Base-by-base conservation (phyloP, 2,329 filamentous ascomycete genomes). In the Cercospora sp. region DNA sequence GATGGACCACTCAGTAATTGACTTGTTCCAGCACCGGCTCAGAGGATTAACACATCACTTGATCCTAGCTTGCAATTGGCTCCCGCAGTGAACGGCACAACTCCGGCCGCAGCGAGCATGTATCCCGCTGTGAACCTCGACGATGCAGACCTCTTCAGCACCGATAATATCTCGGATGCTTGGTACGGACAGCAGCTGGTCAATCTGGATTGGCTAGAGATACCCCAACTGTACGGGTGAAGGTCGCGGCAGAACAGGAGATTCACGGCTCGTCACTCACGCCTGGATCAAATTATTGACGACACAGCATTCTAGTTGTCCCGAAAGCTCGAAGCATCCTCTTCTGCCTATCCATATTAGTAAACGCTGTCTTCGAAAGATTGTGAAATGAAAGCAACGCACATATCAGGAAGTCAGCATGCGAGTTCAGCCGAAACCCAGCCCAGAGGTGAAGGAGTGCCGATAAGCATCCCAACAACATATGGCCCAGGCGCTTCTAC, bases 121-220 rank as follows among this genome's bases (percentile, higher is more conserved):
- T 70, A 72, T 55, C 26, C 61, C 13, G 60, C 69, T n/a, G 58
- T 71, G 34, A 64, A 51, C 30, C 61, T 71, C n/a, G 72, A 73
- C 60, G 70, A 72, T 30, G 45, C 67, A 16, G 70, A 73, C 9
- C 51, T 73, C n/a, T 72, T 71, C 45, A 67, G 70, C 26, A 69
- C 71, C n/a, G 72, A 74, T 30, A 73, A 70, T 45, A 71, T 74
- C 34, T 70, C 70, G 3, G 70, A 73, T 18, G 69, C 73, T 5
- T 74, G 73, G 73, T 74, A 70, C 45, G 73, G 73, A 16, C 73
- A 74, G 55, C 73, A 74, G 45, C 32, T 74, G 37, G 61, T 72
- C 57, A 74, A 73, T 45, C 64, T 74, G 63, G 73, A 74, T 51
- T 74, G 71, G 71, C 66, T 74, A 4, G 73, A 74, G 24, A 63